Conservation (phyloP, 257 asterid genomes). For the Linaria vulgaris region DNA sequence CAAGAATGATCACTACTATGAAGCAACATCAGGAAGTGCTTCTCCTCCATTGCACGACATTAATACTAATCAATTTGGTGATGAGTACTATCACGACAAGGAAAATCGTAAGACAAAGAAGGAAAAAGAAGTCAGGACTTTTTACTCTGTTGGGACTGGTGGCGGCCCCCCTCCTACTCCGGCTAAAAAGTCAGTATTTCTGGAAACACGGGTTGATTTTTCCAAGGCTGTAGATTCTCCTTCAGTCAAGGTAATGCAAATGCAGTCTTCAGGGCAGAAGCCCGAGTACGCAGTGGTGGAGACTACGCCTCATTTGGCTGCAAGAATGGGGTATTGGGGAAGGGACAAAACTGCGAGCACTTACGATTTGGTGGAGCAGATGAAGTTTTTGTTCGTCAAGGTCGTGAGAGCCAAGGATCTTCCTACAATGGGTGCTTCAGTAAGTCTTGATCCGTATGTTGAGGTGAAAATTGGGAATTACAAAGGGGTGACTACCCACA, state of each 20-base stretch:
- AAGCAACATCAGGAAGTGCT: constrained; percentile 27
- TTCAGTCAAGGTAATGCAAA: constrained; percentile 49
- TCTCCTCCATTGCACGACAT: constrained; percentile 47
- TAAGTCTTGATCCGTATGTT: constrained; percentile 88
- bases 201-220: constrained; percentile 47
- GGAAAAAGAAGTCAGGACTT: constrained; percentile 75
- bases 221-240: constrained; percentile 34
- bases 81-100: constrained; percentile 35
- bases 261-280: constrained; percentile 57
- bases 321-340: constrained; percentile 91
- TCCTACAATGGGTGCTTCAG: constrained; percentile 68
- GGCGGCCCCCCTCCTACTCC: constrained; percentile 38
- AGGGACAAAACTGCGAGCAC: constrained; percentile 88
- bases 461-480: constrained; percentile 90
- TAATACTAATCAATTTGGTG: constrained; percentile 36
- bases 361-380: constrained; percentile 87
- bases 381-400: constrained; percentile 60
- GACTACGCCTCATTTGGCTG: constrained; percentile 86
- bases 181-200: constrained; percentile 36
- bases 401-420: constrained; percentile 84
- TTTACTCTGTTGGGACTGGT: constrained; percentile 60
- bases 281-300: constrained; percentile 83
- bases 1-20: too few relatives aligned
- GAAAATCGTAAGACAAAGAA: constrained; percentile 42
- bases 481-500: constrained; percentile 68